Base-by-base conservation (phyloP, 1,139 yeast species). In the Taphrina sp. region DNA sequence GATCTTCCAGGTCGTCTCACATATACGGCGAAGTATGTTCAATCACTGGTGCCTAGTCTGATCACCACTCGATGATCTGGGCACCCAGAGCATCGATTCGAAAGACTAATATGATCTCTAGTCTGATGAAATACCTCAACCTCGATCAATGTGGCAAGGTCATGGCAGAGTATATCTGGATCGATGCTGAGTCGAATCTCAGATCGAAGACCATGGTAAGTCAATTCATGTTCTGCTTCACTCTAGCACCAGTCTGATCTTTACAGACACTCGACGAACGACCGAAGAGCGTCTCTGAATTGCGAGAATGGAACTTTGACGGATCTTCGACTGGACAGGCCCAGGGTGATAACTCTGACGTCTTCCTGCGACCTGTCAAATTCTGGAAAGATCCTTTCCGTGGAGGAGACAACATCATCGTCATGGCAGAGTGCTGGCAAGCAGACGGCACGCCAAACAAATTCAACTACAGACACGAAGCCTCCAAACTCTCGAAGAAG, bases 311-410 rank as follows among this genome's bases (percentile, higher is more conserved):
- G 98, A 92, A 92, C 80, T 92, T 92, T 68, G 98, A 92, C 72
- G 98, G 98, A 74, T 90, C 97, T 46, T 89, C 97, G 31, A 92
- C 98, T 54, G 92, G 88, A 64, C 98, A 92, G 78, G 98, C 98
- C 59, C 96, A 97, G 67, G 98, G 98, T 65, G 83, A 86, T 72
- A 92, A 92, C 76, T 89, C 97, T 52, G 98, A 92, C 71, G 81
- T 92, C 62, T 89, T 88, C 73, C 78, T 92, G 69, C 84, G 95
- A 74, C 98, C 98, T 19, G 95, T 81, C 64, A 88, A 96, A 59
- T 85, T 76, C 73, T 92, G 88, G 81, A 83, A 89, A 61, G 98
- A 92, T 73, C 98, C 98, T 36, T 88, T 92, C 79, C 88, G 98
- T 79, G 81, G 85, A 72, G 98, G 97, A 66, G 96, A 92, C 74